A percentile compares a stretch with the other conserved stretches of the same genome.
These are phyloP conservation scores for Metschnikowia drakensbergensis DNA, from an alignment of 805 yeast genomes.

Conservation along the genomic window DNA sequence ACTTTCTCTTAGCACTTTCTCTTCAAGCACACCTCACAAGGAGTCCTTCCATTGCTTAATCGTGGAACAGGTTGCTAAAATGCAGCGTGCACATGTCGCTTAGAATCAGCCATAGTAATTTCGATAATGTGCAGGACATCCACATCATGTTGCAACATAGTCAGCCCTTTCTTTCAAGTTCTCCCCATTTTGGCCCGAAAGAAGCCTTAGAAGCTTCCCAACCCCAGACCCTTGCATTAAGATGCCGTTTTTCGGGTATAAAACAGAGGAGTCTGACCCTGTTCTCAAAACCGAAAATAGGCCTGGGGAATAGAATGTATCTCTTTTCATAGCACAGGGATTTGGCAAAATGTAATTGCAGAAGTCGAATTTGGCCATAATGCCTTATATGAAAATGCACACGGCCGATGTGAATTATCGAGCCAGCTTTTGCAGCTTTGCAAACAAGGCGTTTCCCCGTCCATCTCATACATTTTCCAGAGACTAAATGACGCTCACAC, in stretches of 20 bases:
- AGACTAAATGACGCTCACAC: conserved; percentile 31
- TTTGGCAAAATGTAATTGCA: conserved; percentile 11
- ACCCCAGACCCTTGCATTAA: not conserved
- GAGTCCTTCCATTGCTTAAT: too few species aligned
- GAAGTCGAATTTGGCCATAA: conserved; percentile 36
- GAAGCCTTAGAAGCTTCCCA: too few species aligned
- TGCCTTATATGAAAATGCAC: conserved; percentile 12
- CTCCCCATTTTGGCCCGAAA: too few species aligned
- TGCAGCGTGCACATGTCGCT: too few species aligned
- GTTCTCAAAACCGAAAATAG: not conserved
- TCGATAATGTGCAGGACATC: too few species aligned
- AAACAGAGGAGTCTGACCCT: not conserved
- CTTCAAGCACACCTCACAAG: too few species aligned
- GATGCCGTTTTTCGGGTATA: not conserved
- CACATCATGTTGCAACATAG: too few species aligned
- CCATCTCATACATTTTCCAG: conserved; percentile 30
- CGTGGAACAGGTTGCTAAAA: too few species aligned
- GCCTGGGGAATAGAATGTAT: not conserved
- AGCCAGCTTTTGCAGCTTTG: conserved; percentile 31
- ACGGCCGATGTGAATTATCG: too few species aligned
- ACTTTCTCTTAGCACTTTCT: too few species aligned
- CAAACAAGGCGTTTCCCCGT: conserved; percentile 42
- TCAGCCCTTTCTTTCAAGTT: too few species aligned
- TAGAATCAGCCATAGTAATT: too few species aligned
- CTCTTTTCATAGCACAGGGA: conserved; percentile 13